phyloP scores from a whole-genome alignment of 2,329 filamentous ascomycete species.

The Aspergillus fischeri region DNA sequence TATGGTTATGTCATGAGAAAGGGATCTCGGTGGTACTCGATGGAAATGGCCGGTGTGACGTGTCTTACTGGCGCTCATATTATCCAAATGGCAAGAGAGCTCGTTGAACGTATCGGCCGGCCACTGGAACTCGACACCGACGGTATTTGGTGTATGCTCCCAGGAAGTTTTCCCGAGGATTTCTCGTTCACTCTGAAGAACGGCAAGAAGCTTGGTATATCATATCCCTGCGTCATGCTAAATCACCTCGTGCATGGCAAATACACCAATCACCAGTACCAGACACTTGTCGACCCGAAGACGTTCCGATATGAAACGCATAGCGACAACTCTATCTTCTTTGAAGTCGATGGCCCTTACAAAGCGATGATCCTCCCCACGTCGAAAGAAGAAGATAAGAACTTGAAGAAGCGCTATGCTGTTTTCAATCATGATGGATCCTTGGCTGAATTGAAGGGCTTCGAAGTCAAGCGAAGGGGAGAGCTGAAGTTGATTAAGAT shows the following conservation, averaged over 20 bases:
- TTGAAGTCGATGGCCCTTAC: constrained; percentile 97
- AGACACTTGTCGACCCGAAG: constrained; percentile 73
- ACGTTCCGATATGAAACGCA: constrained; percentile 92
- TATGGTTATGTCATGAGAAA: constrained; percentile 99
- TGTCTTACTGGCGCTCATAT: constrained; percentile 94
- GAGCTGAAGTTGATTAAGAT: constrained; percentile 99
- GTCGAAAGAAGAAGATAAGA: constrained; percentile 98
- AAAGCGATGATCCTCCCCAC: constrained; percentile 95
- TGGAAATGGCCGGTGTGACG: constrained; percentile 99
- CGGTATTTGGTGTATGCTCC: constrained; percentile 99
- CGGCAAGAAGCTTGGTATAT: constrained; percentile 94
- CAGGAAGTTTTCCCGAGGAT: constrained; percentile 93
- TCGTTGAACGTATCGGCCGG: constrained; percentile 88
- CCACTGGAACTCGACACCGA: constrained; percentile 95
- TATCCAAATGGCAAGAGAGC: constrained; percentile 89
- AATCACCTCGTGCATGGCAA: constrained; percentile 93
- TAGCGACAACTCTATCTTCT: constrained; percentile 99
- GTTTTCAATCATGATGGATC: constrained; percentile 98
- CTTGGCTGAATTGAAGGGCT: constrained; percentile 91
- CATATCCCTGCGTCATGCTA: constrained; percentile 98
- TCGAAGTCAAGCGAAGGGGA: constrained; percentile 94
- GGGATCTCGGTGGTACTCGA: constrained; percentile 96
- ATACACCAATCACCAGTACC: constrained; percentile 97
- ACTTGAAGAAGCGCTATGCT: constrained; percentile 97
- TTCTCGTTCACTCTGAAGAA: constrained; percentile 91